Conservation (phyloP, 2,329 filamentous ascomycete genomes). For the Xylariales sp. region DNA sequence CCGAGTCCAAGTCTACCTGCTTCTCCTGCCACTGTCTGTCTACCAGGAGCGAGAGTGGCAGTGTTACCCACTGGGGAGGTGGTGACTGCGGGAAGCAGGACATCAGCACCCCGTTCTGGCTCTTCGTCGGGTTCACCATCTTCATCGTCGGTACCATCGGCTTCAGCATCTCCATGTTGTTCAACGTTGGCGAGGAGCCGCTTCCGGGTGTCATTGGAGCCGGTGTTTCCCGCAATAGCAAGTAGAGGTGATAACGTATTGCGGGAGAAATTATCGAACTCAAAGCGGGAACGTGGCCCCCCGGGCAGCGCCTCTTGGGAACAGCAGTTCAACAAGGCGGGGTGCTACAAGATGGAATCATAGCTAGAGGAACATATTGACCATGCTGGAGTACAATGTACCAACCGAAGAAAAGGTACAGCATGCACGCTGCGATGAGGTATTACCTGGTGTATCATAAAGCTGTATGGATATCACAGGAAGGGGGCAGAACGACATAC, state of each 20-base stretch:
- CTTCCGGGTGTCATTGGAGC: slow-evolving; percentile 94
- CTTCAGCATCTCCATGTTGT: slow-evolving; percentile 73
- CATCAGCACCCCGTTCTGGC: slow-evolving; percentile 82
- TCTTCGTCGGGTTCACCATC: slow-evolving; percentile 73
- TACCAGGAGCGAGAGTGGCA: slow-evolving; percentile 45
- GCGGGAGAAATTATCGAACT: no score
- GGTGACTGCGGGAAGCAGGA: slow-evolving; percentile 88
- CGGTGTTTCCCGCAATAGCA: slow-evolving; percentile 70
- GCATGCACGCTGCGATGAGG: no score
- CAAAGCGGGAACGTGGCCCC: no score
- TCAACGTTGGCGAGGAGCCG: slow-evolving; percentile 78
- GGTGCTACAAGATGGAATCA: no score
- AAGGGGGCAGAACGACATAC: background rate
- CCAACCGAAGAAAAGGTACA: no score
- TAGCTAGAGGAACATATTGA: no score
- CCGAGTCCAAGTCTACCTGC: slow-evolving; percentile 49
- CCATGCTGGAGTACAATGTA: no score
- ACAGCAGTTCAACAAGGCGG: no score
- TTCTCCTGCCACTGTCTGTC: slow-evolving; percentile 73
- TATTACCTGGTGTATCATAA: slow-evolving; percentile 9
- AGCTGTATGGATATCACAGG: slow-evolving; percentile 7
- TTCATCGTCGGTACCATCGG: slow-evolving; percentile 63
- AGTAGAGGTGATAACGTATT: slow-evolving; percentile 32
- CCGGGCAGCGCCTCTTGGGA: no score
- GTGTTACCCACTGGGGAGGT: slow-evolving; percentile 71